Evolutionary conservation across 2,329 filamentous ascomycete genomes (phyloP), one percentile per base, ranked within the genome.

Genomic region (Phaeosphaeriaceae sp.): DNA sequence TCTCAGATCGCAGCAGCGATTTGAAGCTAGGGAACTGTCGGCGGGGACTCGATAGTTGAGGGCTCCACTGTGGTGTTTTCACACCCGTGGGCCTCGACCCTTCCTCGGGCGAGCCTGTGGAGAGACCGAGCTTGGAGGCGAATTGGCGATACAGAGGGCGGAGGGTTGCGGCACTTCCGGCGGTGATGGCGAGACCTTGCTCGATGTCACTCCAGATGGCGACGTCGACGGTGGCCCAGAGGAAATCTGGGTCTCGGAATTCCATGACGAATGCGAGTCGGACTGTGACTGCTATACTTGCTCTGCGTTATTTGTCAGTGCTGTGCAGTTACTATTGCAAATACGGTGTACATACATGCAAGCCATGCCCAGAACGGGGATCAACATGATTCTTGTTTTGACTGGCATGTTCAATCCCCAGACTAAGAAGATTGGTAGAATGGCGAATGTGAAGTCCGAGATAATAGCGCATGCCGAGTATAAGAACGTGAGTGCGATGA

Each of bases 381-480:
- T 79, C 25, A 86, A 76, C 17, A 80, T 74, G 6, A 80, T 52
- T 63, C 85, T 85, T 3, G 80, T 82, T 40, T 77, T 75, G 41
- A 69, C 69, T 44, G 80, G 81, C 73, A 86, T 82, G 56, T 82
- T 79, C 36, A 85, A 75, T 20, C 80, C 73, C 81, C 83, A 85
- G 0, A 86, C 74, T 41, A 86, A 79, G 13, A 79, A 78, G 7
- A 85, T 76, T 0, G 85, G 84, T 4, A 86, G 67, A 3, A 84
- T 66, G 1, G 81, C 83, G 13, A 85, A 76, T 1, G 78, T 77
- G 72, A 83, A 82, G 60, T 87, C 84, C 45, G 76, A 79, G 5
- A 80, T 56, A 7, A 80, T 81, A 24, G 76, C 79, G 27, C 84
- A 68, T 20, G 76, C 77, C 42, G 81, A 82, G 69, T 85, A 83